phyloP scores from a whole-genome alignment of 306 rosid species.

The Gynostemma pentaphyllum region DNA sequence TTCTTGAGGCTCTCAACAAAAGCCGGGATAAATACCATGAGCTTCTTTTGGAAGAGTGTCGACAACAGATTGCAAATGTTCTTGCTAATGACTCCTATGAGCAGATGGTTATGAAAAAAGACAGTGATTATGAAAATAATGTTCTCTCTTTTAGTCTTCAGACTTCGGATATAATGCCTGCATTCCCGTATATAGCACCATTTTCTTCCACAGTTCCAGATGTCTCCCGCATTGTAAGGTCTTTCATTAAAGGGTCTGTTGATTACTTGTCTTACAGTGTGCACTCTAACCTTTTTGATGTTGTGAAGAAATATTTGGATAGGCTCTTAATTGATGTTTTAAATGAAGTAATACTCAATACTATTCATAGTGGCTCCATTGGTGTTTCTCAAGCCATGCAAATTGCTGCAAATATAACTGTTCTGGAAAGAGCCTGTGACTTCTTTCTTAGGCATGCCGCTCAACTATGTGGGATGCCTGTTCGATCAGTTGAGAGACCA shows the following conservation, averaged over 20 bases:
- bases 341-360: constrained; percentile 55
- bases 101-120: constrained; percentile 82
- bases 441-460: constrained; percentile 68
- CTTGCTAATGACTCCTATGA: constrained; percentile 64
- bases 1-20: constrained; percentile 57
- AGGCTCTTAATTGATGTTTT: constrained; percentile 63
- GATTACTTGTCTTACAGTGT: constrained; percentile 68
- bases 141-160: constrained; percentile 63
- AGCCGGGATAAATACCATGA: constrained; percentile 59
- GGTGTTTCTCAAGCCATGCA: constrained; percentile 90
- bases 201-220: constrained; percentile 91
- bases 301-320: constrained; percentile 64
- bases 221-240: constrained; percentile 58
- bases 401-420: constrained; percentile 79
- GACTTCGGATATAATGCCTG: constrained; percentile 71
- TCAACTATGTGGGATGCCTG: constrained; percentile 41
- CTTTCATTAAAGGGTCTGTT: constrained; percentile 76
- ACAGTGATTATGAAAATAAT: constrained; percentile 56
- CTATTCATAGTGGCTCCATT: constrained; percentile 41
- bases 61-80: constrained; percentile 31
- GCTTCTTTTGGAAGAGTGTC: constrained; percentile 69
- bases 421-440: constrained; percentile 87
- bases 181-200: constrained; percentile 77
- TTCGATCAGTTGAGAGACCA: constrained; percentile 50
- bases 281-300: constrained; percentile 33